Base-by-base conservation (phyloP, 257 asterid species). In the Solanum medicagineum region DNA sequence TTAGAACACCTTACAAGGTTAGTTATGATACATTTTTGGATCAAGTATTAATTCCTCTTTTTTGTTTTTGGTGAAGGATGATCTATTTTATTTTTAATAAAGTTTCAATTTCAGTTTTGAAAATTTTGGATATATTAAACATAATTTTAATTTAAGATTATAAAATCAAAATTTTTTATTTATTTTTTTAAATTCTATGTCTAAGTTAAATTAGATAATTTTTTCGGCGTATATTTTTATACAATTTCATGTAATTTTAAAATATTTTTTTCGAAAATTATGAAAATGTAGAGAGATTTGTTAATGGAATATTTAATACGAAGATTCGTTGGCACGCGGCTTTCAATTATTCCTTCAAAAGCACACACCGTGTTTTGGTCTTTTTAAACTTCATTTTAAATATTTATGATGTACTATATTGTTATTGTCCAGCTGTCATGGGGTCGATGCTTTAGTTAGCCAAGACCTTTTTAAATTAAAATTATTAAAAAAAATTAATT, bases 1-100 rank as follows among this genome's bases (percentile, higher is more conserved):
- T 89, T 22, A 89, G 92, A 86, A 83, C 90, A 11, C 97, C 94
- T 7, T 94, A 95, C 92, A 95, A 95, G 99, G 98, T 93, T 86
- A 36, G 55, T 44, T 62, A 47, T 45, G 15, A 13, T 19, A 2
- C 0, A 8, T 19, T 57, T 1, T 19, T 19, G 6, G 0, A 20
- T 3, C 4, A 20, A 20, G 4, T 57, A 57, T 20, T 2, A 1
- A 17, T 36, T 36, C 6, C 0, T 36, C 40, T 36, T 36, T 36
- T 36, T 36, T 36, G 0, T 32, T 32, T 32, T 32, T 32, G 36
- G 36, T 32, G 2, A 32, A 32, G 36, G 4, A 32, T 32, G 36
- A 32, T 32, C 2, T n/a, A n/a, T n/a, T n/a, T n/a, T n/a, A n/a
- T n/a, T n/a, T n/a, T n/a, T n/a, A n/a, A n/a, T n/a, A n/a, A n/a